Percentiles rank a stretch among this genome's conserved stretches.
Conservation (phyloP, 2,329 filamentous ascomycete species). For the Epicoccum nigrum region DNA sequence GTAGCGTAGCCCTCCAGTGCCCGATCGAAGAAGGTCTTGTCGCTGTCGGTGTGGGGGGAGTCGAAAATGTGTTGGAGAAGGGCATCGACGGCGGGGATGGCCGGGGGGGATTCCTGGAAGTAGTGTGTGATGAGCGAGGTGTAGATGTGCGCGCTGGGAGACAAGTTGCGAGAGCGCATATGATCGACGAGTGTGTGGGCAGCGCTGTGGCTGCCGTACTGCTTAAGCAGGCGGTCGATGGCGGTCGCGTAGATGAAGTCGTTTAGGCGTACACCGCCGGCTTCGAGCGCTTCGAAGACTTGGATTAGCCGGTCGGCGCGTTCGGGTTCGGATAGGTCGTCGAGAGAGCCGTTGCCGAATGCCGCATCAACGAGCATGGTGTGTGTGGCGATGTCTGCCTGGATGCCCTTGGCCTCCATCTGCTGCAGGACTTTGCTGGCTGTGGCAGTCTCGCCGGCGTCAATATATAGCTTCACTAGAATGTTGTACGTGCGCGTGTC, state of each 20-base stretch:
- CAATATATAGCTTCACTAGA: constrained; percentile 67
- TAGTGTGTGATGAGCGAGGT: constrained; percentile 75
- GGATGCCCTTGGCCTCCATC: constrained; percentile 64
- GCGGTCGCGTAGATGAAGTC: constrained; percentile 71
- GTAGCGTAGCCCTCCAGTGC: constrained; percentile 70
- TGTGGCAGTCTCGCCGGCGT: constrained; percentile 55
- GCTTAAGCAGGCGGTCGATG: constrained; percentile 67
- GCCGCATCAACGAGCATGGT: constrained; percentile 71
- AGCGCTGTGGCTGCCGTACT: constrained; percentile 54
- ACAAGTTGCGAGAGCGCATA: constrained; percentile 62
- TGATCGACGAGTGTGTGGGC: constrained; percentile 67
- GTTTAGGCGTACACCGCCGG: constrained; percentile 64
- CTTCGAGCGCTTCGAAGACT: constrained; percentile 63
- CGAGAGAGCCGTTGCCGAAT: constrained; percentile 58
- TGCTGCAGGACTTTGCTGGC: constrained; percentile 60
- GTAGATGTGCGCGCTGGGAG: constrained; percentile 70
- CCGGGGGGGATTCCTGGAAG: constrained; percentile 64
- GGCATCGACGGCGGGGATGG: constrained; percentile 64
- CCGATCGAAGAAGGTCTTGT: constrained; percentile 71
- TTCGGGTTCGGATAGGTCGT: constrained; percentile 52
- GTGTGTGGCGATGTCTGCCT: constrained; percentile 72
- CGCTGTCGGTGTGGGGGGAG: constrained; percentile 44
- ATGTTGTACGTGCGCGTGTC: constrained; percentile 67
- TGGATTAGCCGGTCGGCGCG: constrained; percentile 60
- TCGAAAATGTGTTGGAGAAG: constrained; percentile 60